Conservation (phyloP, 176 grass and related monocot genomes). For the Alopecurus myosuroides region DNA sequence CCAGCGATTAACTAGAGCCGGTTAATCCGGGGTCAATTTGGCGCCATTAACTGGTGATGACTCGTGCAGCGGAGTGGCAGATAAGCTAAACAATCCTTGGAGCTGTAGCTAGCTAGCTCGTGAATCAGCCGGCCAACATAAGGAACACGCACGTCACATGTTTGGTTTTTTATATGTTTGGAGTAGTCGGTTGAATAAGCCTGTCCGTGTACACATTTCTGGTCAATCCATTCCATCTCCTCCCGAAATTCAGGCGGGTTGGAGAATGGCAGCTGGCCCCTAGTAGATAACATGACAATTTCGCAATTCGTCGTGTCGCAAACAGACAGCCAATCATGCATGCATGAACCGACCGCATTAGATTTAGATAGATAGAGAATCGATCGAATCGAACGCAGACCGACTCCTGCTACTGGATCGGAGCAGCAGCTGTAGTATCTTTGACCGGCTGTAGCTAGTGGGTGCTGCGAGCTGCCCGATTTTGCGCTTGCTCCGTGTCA, state of each 20-base stretch:
- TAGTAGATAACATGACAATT: neutral
- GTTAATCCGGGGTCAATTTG: neutral
- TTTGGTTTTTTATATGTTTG: neutral
- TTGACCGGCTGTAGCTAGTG: neutral
- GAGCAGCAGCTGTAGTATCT: neutral
- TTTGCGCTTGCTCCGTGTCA: too few species aligned
- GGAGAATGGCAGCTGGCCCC: neutral
- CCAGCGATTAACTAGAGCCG: neutral
- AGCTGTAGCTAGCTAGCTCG: neutral
- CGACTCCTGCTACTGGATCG: neutral
- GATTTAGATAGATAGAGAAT: neutral
- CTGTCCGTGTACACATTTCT: too few species aligned
- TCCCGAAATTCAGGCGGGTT: neutral
- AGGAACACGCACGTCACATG: neutral
- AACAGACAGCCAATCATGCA: neutral
- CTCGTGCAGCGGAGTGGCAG: neutral
- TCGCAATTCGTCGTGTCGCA: neutral
- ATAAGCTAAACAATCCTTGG: neutral
- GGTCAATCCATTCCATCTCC: too few species aligned
- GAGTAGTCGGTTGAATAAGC: neutral
- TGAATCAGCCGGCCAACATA: too few species aligned
- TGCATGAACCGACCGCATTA: neutral
- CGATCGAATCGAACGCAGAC: too few species aligned
- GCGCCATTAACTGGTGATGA: neutral
- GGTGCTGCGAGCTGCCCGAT: too few species aligned